Conservation (phyloP, 768 basidiomycete genomes). For the Suillus luteus region DNA sequence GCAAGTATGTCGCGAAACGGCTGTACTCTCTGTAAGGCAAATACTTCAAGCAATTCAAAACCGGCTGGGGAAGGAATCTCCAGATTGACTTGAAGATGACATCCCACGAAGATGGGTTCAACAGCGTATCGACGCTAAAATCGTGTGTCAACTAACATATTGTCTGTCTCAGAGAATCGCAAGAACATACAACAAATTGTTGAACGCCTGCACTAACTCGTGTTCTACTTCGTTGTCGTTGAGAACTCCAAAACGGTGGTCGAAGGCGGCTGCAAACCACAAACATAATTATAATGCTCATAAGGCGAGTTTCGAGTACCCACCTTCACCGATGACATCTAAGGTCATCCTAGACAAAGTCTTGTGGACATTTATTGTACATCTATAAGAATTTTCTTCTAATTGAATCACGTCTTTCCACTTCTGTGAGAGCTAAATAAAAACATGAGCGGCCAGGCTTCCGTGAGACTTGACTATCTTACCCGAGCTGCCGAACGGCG, state of each 20-base stretch:
- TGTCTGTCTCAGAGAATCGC: not conserved
- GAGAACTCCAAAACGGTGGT: constrained; percentile 25
- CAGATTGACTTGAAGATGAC: constrained; percentile 31
- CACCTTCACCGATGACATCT: constrained; percentile 33
- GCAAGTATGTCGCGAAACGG: constrained; percentile 30
- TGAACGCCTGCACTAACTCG: constrained; percentile 21
- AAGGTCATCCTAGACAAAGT: constrained; percentile 28
- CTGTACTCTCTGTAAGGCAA: constrained; percentile 30
- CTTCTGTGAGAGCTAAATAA: constrained; percentile 23
- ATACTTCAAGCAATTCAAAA: constrained; percentile 29
- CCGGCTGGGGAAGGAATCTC: constrained; percentile 28
- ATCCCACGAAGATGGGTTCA: constrained; percentile 23
- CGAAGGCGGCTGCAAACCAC: constrained; percentile 23
- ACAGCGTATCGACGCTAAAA: constrained; percentile 25
- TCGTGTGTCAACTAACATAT: not conserved
- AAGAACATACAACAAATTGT: constrained; percentile 20
- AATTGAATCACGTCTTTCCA: constrained; percentile 26
- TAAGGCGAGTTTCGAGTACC: not conserved
- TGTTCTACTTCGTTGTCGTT: constrained; percentile 13
- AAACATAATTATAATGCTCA: not conserved
- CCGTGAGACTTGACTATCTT: constrained; percentile 12
- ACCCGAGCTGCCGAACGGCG: constrained; percentile 20
- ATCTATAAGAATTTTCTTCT: constrained; percentile 9
- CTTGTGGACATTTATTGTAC: constrained; percentile 21
- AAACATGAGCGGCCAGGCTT: not conserved